Evolutionary conservation across 2,329 filamentous ascomycete species (phyloP), one percentile per base, ranked within the genome.

Genomic region (Aureobasidium sp.): DNA sequence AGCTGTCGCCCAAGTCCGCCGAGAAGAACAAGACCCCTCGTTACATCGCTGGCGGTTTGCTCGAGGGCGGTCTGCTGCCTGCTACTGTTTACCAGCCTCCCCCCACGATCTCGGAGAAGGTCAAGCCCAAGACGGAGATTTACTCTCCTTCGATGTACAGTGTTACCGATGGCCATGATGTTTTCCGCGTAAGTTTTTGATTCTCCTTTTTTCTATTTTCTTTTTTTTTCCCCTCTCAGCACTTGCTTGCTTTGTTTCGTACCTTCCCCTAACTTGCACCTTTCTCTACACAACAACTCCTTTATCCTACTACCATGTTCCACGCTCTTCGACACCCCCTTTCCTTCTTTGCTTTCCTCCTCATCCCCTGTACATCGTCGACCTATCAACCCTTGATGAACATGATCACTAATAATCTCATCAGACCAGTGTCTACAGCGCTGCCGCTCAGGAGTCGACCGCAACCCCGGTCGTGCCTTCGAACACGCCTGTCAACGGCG

Each of bases 81-180:
- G 33, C 31, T 10, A 58, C 31, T n/a, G 31, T 25, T 9, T 58
- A 58, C 33, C 37, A 58, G 23, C 55, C 42, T 40, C 40, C 50
- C 19, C 7, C 40, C n/a, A 10, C 15, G n/a, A 11, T 9, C 15
- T 8, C 31, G 19, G 40, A 46, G 21, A 15, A 45, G 40, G 4
- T 3, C 9, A n/a, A 35, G 21, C 5, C 27, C 2, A 29, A 54
- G 50, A n/a, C 35, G 6, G 21, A 40, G 15, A 15, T 46, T 8
- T 58, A 58, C 43, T 47, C 31, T 15, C 55, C 33, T n/a, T 47
- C 42, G 6, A n/a, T 58, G 13, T 58, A 49, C 33, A 47, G 27
- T 31, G 19, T 25, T 6, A 7, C 25, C 17, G 21, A 33, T 21
- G 38, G 51, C 10, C 21, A 29, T 21, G 40, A 57, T 31, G 40